Evolutionary conservation across 805 yeast genomes (phyloP), one percentile per base, ranked within the genome.

Genomic region (Wickerhamiella brachini): DNA sequence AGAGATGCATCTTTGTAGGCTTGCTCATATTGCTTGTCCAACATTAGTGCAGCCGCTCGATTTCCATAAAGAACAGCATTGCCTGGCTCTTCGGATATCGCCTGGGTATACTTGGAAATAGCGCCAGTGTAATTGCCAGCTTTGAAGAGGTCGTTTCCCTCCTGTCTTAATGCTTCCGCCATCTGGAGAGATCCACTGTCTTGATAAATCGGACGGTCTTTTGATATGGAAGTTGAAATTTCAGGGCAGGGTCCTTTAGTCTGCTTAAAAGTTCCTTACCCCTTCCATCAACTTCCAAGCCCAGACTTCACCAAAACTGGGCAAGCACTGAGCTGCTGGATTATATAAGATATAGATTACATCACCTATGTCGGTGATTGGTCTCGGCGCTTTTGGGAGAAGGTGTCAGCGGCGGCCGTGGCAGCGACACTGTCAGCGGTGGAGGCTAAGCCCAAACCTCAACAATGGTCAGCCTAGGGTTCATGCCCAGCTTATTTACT

Each of bases 141-240:
- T 53, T 68, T 67, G 60, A 67, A 70, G 44, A 61, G 57, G 26
- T 55, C 65, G 54, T 70, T 70, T 31, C 74, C 74, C 48, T 64
- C 59, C 44, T 60, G 63, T 49, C 68, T 66, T 48, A 63, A 61
- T 15, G 49, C 57, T 49, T 60, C 67, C 8, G 65, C 60, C 46
- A 44, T 44, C 24, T 6, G 20, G 6, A n/a, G 23, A 6, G 5
- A 31, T 31, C 38, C 38, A 31, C n/a, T 29, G 34, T 29, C 12
- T 29, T 29, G 34, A 29, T 29, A 29, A 29, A 29, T 29, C 41
- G n/a, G n/a, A 7, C 9, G 41, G 41, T 15, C n/a, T 5, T 31
- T 31, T 4, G 13, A 12, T 4, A 9, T 18, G 44, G 44, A 7
- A 41, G 26, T 21, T 41, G 26, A 41, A 22, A 41, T 41, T 22